Percentiles rank a stretch among this genome's conserved stretches.
These are phyloP conservation scores for Camellia granthamiana DNA, from an alignment of 148 eudicot genomes.

Conservation along the genomic window DNA sequence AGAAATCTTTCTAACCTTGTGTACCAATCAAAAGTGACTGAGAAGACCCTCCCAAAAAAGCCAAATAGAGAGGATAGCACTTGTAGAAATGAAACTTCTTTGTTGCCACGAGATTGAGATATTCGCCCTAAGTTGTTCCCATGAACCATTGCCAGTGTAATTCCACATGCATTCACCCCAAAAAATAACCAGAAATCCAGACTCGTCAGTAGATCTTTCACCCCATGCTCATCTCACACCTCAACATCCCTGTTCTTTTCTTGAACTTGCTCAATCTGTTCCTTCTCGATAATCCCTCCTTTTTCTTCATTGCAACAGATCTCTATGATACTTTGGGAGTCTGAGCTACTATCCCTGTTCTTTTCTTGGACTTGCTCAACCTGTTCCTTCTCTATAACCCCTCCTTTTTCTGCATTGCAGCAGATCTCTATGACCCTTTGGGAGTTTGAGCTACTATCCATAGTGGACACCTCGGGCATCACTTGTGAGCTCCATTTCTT, in stretches of 20 bases:
- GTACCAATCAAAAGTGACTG: not conserved
- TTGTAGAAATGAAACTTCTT: not conserved
- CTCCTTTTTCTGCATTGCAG: not conserved
- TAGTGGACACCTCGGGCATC: not conserved
- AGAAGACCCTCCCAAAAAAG: not conserved
- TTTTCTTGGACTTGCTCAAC: not conserved
- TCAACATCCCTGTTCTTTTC: not conserved
- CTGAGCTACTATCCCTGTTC: not conserved
- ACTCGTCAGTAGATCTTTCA: not conserved
- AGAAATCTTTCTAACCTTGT: not conserved
- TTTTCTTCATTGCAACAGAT: not conserved
- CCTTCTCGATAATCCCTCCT: not conserved
- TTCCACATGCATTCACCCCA: slow-evolving; percentile 5
- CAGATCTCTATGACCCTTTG: slow-evolving; percentile 4
- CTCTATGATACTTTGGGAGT: slow-evolving; percentile 3
- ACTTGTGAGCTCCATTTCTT: not conserved
- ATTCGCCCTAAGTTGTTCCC: not conserved
- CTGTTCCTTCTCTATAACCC: not conserved
- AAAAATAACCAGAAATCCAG: slow-evolving; percentile 1
- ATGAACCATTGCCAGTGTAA: not conserved
- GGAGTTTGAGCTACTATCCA: not conserved
- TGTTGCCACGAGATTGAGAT: not conserved
- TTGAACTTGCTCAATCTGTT: not conserved
- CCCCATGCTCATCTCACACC: not conserved
- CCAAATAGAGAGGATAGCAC: not conserved